These are phyloP conservation scores for Echria macrotheca DNA, from an alignment of 495 filamentous ascomycete species.

Conservation along the genomic window DNA sequence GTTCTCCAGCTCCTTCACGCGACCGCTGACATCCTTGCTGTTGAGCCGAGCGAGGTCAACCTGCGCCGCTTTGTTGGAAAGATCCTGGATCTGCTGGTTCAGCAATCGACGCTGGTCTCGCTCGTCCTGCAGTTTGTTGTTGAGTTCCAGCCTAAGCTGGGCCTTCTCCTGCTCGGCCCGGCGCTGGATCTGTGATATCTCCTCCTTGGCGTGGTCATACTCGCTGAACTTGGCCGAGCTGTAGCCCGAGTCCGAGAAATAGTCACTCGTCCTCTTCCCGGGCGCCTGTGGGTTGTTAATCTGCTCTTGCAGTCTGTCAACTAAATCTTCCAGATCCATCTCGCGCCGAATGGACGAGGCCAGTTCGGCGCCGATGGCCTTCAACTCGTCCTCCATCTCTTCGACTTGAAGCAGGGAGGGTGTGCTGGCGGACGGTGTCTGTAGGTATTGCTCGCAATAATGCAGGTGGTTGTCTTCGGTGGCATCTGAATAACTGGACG, in stretches of 20 bases:
- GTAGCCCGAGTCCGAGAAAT: slow-evolving; percentile 93
- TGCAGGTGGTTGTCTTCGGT: slow-evolving; percentile 27
- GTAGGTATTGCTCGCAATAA: slow-evolving; percentile 43
- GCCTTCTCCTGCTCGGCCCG: slow-evolving; percentile 89
- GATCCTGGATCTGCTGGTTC: slow-evolving; percentile 72
- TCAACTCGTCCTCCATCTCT: slow-evolving; percentile 90
- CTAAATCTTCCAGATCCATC: slow-evolving; percentile 92
- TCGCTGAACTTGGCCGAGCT: slow-evolving; percentile 66
- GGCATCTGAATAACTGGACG: slow-evolving; percentile 26
- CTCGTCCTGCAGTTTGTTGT: slow-evolving; percentile 79
- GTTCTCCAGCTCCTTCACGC: slow-evolving; percentile 69
- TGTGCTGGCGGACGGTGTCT: slow-evolving; percentile 39
- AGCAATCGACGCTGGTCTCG: slow-evolving; percentile 64
- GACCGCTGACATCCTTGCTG: slow-evolving; percentile 43
- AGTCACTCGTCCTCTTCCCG: slow-evolving; percentile 85
- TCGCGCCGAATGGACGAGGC: slow-evolving; percentile 89
- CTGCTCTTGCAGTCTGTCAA: slow-evolving; percentile 79
- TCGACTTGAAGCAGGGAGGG: slow-evolving; percentile 44
- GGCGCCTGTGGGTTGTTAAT: slow-evolving; percentile 53
- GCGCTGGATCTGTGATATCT: slow-evolving; percentile 76
- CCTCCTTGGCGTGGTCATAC: slow-evolving; percentile 70
- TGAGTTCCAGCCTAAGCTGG: slow-evolving; percentile 75
- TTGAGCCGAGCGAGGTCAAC: slow-evolving; percentile 45
- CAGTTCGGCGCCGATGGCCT: slow-evolving; percentile 85
- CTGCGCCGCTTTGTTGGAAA: slow-evolving; percentile 69